These are phyloP conservation scores for Macrolepiota albuminosa DNA, from an alignment of 768 basidiomycete genomes.

Conservation along the genomic window DNA sequence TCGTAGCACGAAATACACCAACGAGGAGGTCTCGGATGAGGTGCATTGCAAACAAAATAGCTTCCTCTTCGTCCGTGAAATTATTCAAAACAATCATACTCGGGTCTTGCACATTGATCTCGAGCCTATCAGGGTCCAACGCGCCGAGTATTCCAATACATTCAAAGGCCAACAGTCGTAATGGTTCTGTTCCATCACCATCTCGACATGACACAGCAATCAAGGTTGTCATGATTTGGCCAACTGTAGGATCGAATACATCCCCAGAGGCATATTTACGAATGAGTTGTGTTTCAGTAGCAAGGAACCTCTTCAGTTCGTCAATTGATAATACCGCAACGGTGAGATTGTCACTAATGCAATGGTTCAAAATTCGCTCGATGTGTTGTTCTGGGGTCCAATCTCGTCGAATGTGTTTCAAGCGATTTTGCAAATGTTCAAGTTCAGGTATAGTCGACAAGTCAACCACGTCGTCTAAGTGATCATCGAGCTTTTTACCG, in stretches of 20 bases:
- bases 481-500: conserved; percentile 43
- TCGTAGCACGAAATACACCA: conserved; percentile 87
- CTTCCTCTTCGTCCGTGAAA: conserved; percentile 75
- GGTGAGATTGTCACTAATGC: conserved; percentile 73
- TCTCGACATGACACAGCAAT: conserved; percentile 73
- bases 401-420: conserved; percentile 40
- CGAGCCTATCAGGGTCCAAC: conserved; percentile 90
- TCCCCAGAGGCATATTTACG: conserved; percentile 74
- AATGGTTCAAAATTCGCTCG: conserved; percentile 65
- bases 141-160: conserved; percentile 92
- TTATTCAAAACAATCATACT: conserved; percentile 75
- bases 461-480: conserved; percentile 79
- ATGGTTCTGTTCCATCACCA: conserved; percentile 62
- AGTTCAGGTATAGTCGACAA: conserved; percentile 70
- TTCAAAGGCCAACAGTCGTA: conserved; percentile 75
- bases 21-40: conserved; percentile 85
- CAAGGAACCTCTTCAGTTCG: conserved; percentile 71
- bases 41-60: conserved; percentile 75
- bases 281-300: conserved; percentile 44
- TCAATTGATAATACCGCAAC: conserved; percentile 68
- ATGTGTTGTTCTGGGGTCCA: conserved; percentile 55
- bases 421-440: conserved; percentile 30
- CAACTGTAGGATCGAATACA: conserved; percentile 74
- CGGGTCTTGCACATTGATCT: conserved; percentile 52
- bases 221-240: conserved; percentile 60